These are phyloP conservation scores for Cucurbitaria berberidis DNA, from an alignment of 2,329 filamentous ascomycete genomes.

Conservation along the genomic window DNA sequence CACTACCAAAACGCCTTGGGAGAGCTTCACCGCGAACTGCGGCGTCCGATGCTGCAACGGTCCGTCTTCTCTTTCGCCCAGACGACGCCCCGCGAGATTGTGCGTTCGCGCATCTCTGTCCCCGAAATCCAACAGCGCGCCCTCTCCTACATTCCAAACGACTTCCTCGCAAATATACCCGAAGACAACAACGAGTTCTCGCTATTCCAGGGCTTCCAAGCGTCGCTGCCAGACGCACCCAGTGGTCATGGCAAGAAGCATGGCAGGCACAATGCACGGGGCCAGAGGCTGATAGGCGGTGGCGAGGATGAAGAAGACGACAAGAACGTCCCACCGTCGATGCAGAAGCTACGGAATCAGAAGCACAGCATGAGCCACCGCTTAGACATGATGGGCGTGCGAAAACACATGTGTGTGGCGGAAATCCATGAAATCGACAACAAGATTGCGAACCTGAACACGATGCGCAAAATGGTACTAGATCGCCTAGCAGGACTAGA, in stretches of 20 bases:
- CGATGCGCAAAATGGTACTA: slow-evolving; percentile 90
- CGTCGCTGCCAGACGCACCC: slow-evolving; percentile 76
- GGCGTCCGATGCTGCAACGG: slow-evolving; percentile 81
- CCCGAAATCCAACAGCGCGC: slow-evolving; percentile 94
- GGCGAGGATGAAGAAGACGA: slow-evolving; percentile 61
- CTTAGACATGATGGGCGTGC: slow-evolving; percentile 86
- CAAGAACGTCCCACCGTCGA: slow-evolving; percentile 65
- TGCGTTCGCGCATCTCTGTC: slow-evolving; percentile 88
- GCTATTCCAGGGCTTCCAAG: slow-evolving; percentile 95
- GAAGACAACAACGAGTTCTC: slow-evolving; percentile 87
- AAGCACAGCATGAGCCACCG: slow-evolving; percentile 80
- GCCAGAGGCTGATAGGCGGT: slow-evolving; percentile 72
- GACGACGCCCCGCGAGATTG: slow-evolving; percentile 90
- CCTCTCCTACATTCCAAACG: slow-evolving; percentile 85
- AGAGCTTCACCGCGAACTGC: slow-evolving; percentile 87
- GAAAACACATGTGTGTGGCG: slow-evolving; percentile 96
- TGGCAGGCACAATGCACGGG: slow-evolving; percentile 72
- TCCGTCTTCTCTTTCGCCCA: slow-evolving; percentile 90
- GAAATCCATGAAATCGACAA: slow-evolving; percentile 97
- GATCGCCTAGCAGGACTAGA: slow-evolving; percentile 86
- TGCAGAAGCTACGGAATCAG: slow-evolving; percentile 79
- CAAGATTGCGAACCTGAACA: slow-evolving; percentile 91
- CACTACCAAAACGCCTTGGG: slow-evolving; percentile 88
- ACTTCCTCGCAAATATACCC: slow-evolving; percentile 86
- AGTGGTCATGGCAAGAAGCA: slow-evolving; percentile 62